Base-by-base conservation (phyloP, 78 protist species). In the Dictyostelium purpureum region DNA sequence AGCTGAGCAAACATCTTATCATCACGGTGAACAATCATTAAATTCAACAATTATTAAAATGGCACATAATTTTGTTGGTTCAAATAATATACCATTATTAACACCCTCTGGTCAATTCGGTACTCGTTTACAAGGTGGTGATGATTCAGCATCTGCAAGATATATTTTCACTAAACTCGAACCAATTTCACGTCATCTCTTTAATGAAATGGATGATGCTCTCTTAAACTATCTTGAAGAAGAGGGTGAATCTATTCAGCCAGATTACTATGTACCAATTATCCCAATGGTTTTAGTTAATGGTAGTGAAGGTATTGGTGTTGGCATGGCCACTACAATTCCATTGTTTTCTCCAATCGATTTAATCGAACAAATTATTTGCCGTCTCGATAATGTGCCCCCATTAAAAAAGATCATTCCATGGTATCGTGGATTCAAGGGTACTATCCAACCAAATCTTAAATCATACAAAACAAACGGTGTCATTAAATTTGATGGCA, bases 1-100 rank as follows among this genome's bases (percentile, higher is more conserved):
- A 24, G 80, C 89, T 12, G 94, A 90, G 38, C 96, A 96, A 56
- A 74, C 98, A 1, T 99, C 99, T 3, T 99, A 99, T 94, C 99
- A 99, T 88, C 99, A 99, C 90, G 99, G 99, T 42, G 99, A 99
- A 79, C 65, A 6, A 51, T 59, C 95, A 5, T 96, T 99, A 19
- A 65, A 71, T 4, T 75, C 87, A 18, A 97, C 99, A 28, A 98
- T 99, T 19, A 76, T 99, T 43, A 77, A 76, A 45, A 96, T 99
- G 98, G 99, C 99, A 10, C 99, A 98, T 76, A 78, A 87, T 40
- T 99, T 63, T 45, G 98, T 97, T 18, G 99, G 99, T 19, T 52
- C 96, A 65, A 99, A 99, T 96, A 99, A 99, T 96, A 26, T 99
- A 59, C 93, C 96, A 28, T 77, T 99, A 7, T 96, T 99, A 5